Evolutionary conservation across 2,329 filamentous ascomycete species (phyloP), one percentile per base, ranked within the genome.

Genomic region (Leptographium galeiforme): DNA sequence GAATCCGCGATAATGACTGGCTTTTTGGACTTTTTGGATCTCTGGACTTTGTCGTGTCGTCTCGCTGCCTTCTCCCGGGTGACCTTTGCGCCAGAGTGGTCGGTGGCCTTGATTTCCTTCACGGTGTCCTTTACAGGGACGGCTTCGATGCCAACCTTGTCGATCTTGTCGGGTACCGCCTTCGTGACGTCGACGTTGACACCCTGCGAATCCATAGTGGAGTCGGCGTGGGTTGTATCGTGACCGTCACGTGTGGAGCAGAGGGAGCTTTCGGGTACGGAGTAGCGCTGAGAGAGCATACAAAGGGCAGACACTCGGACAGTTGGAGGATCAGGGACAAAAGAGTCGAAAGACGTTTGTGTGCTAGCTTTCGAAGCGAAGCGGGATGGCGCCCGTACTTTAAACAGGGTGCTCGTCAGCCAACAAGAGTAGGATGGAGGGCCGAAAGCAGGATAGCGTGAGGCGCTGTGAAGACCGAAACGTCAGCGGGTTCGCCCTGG

Each of bases 21-120:
- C 54, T 63, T 65, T 53, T 64, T 64, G 12, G 52, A 4, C 53
- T 63, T 66, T 43, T 62, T 62, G 8, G 53, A 61, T 57, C 63
- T 66, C 43, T 62, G 62, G 8, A 52, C 61, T 57, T 67, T 67
- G 19, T 53, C 54, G 14, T 51, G 61, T 49, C 63, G 65, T 43
- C 62, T 64, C n/a, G 57, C 53, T 1, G 47, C 14, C 54, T 67
- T 66, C 51, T 64, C 48, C 11, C 47, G 41, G 32, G 38, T 10
- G 6, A 11, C 4, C n/a, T 45, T 40, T 25, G 50, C 59, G 2
- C 63, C 60, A 7, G 60, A 19, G 16, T 47, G 52, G 25, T 58
- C 50, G 51, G 38, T 16, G 19, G 59, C 30, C 34, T 59, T 63
- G 36, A 61, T 50, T 19, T 65, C 66, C 1, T 52, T 49, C 6